Evolutionary conservation across 1,139 yeast species (phyloP).

Genomic region (Geotrichum bryndzae): DNA sequence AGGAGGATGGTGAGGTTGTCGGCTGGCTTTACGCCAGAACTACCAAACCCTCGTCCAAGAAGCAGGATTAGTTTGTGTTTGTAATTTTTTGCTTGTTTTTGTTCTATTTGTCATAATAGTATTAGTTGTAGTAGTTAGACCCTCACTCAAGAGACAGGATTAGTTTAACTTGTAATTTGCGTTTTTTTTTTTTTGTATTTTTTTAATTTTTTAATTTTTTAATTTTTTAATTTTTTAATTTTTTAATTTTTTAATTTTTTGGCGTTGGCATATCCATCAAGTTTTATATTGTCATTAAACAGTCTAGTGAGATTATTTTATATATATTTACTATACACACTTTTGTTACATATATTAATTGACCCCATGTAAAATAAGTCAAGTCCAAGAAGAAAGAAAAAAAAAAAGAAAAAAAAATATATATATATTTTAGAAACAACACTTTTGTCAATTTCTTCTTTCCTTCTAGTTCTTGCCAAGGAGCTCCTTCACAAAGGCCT

Average conservation of each 20-base stretch:
- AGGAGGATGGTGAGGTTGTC: conserved; percentile 40
- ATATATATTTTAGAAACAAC: neutral
- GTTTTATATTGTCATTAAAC: no score
- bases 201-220: neutral
- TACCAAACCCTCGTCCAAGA: neutral
- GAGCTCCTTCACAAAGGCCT: conserved; percentile 41
- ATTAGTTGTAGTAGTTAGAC: no score
- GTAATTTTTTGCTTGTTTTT: neutral
- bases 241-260: neutral
- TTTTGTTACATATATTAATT: no score
- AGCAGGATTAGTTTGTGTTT: neutral
- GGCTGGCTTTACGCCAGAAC: conserved; percentile 33
- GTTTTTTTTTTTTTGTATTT: neutral
- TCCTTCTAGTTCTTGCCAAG: conserved; percentile 19
- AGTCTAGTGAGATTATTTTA: no score
- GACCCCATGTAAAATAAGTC: no score
- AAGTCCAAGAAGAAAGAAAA: neutral
- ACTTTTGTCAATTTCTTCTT: neutral
- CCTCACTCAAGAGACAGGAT: conserved; percentile 1
- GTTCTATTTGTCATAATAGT: no score
- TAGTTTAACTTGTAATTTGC: neutral
- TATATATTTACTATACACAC: no score
- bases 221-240: neutral
- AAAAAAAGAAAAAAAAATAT: neutral
- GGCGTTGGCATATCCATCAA: no score